Evolutionary conservation across 1,284 basidiomycete genomes (phyloP).

Genomic region (Boletellus deceptivus): DNA sequence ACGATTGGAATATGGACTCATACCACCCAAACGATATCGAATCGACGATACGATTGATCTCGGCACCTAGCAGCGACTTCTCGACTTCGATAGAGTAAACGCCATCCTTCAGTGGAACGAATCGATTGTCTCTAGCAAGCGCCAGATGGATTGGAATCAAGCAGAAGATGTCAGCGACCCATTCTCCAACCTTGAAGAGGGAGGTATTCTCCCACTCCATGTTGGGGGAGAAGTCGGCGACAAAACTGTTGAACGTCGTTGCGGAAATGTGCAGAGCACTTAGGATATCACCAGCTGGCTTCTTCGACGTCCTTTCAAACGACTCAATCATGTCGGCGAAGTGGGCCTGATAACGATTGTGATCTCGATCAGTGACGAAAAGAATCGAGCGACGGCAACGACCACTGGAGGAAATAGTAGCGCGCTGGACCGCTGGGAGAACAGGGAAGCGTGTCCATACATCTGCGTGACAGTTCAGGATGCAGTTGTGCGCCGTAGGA

Average conservation of each 20-base stretch:
- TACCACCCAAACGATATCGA: constrained; percentile 62
- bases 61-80: constrained; percentile 51
- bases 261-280: constrained; percentile 35
- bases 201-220: constrained; percentile 32
- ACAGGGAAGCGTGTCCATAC: constrained; percentile 65
- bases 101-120: constrained; percentile 58
- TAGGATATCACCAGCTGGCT: constrained; percentile 48
- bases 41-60: constrained; percentile 53
- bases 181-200: constrained; percentile 49
- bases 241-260: constrained; percentile 19
- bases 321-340: constrained; percentile 44
- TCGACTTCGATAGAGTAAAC: constrained; percentile 49
- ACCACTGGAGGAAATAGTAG: constrained; percentile 38
- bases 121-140: constrained; percentile 55
- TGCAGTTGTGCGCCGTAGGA: constrained; percentile 42
- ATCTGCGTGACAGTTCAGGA: constrained; percentile 56
- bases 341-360: constrained; percentile 37
- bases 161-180: constrained; percentile 60
- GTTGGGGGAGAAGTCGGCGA: constrained; percentile 4
- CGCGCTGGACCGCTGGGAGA: constrained; percentile 49
- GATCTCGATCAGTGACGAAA: constrained; percentile 43
- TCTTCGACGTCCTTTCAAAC: constrained; percentile 48
- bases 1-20: constrained; percentile 60
- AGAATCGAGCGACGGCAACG: constrained; percentile 33
- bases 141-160: constrained; percentile 65